A percentile compares a stretch with the other conserved stretches of the same genome.
phyloP scores from a whole-genome alignment of 2,329 filamentous ascomycete genomes.

The Claviceps sp. region DNA sequence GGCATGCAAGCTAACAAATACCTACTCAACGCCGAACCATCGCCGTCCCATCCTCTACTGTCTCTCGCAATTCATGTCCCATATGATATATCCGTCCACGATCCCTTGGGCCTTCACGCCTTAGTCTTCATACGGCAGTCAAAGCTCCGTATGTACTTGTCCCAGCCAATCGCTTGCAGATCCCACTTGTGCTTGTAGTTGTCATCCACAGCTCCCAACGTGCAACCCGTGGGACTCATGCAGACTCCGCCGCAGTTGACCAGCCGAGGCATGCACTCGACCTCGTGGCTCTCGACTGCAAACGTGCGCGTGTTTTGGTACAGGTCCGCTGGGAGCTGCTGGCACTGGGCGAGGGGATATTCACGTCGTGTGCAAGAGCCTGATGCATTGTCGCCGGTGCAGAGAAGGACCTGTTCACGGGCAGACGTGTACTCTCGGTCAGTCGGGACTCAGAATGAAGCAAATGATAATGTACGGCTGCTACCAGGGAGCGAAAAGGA shows the following conservation, averaged over 20 bases:
- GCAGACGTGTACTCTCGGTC: not conserved
- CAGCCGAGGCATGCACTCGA: slow-evolving; percentile 33
- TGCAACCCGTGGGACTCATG: slow-evolving; percentile 38
- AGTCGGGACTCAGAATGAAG: not conserved
- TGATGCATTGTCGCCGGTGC: slow-evolving; percentile 36
- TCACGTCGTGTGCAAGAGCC: slow-evolving; percentile 31
- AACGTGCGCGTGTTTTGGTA: slow-evolving; percentile 33
- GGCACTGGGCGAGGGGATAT: slow-evolving; percentile 30
- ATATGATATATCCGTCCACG: not conserved
- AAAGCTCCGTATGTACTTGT: slow-evolving; percentile 23
- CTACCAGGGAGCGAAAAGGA: too few species aligned
- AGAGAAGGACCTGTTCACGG: slow-evolving; percentile 30
- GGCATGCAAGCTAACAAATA: too few species aligned
- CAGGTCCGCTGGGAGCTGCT: slow-evolving; percentile 29
- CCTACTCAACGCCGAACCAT: not conserved
- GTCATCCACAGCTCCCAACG: slow-evolving; percentile 34
- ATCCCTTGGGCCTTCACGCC: not conserved
- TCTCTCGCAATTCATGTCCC: not conserved
- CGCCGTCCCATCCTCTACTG: not conserved
- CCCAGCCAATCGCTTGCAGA: slow-evolving; percentile 31
- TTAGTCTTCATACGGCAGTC: slow-evolving; percentile 13
- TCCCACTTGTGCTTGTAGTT: slow-evolving; percentile 33
- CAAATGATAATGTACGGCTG: not conserved
- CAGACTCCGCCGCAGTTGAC: slow-evolving; percentile 29
- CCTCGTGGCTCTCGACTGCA: slow-evolving; percentile 34